Evolutionary conservation across 495 filamentous ascomycete species (phyloP).

Genomic region (Neurospora terricola): DNA sequence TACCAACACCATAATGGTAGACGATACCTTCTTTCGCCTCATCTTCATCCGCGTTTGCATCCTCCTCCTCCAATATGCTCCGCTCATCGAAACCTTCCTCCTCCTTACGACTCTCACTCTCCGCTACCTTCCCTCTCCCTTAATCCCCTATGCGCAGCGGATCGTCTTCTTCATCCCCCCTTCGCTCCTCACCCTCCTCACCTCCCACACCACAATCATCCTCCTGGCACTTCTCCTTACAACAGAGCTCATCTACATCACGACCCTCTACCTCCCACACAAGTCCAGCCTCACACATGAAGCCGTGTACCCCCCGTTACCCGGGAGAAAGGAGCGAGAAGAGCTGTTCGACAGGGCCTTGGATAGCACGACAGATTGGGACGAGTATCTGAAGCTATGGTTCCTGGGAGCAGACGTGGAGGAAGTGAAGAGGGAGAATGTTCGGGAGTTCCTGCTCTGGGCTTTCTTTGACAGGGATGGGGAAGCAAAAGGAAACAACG

Average conservation of each 20-base stretch:
- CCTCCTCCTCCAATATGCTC: conserved; percentile 40
- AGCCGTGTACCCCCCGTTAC: conserved; percentile 42
- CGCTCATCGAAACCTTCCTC: conserved; percentile 40
- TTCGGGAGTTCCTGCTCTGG: conserved; percentile 56
- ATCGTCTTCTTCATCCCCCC: not conserved
- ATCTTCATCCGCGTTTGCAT: conserved; percentile 42
- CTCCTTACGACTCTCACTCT: conserved; percentile 20
- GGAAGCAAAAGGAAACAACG: conserved; percentile 19
- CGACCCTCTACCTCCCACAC: conserved; percentile 46
- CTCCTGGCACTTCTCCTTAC: conserved; percentile 24
- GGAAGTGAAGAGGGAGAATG: conserved; percentile 54
- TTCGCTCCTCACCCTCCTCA: not conserved
- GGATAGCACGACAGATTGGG: conserved; percentile 42
- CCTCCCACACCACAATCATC: not conserved
- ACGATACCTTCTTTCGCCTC: conserved; percentile 22
- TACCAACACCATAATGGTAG: conserved; percentile 19
- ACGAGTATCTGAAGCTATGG: conserved; percentile 51
- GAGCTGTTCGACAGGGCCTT: conserved; percentile 47
- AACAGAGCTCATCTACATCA: conserved; percentile 43
- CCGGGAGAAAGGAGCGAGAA: conserved; percentile 27
- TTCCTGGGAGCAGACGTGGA: conserved; percentile 48
- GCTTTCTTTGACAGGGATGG: conserved; percentile 44
- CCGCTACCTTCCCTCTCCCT: not conserved
- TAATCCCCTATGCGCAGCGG: not conserved
- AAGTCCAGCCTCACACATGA: conserved; percentile 36